Conservation (phyloP, 2,329 filamentous ascomycete genomes). For the Claviceps sp. region DNA sequence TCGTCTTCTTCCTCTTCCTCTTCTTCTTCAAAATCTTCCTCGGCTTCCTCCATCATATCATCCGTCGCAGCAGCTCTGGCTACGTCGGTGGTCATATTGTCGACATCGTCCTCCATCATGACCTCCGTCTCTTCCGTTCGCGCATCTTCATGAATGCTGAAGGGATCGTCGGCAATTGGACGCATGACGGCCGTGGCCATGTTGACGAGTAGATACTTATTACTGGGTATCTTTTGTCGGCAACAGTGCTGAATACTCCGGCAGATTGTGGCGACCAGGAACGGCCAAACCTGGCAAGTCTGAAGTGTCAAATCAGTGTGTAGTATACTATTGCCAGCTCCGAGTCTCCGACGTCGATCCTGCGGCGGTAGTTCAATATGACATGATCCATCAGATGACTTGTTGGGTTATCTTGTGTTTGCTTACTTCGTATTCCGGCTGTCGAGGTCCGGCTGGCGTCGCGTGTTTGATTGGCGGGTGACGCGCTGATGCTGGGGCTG, state of each 20-base stretch:
- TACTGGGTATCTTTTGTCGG: neutral
- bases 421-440: neutral
- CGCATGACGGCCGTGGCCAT: conserved; percentile 4
- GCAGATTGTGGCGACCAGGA: too few relatives aligned
- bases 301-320: neutral
- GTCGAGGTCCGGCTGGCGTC: neutral
- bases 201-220: neutral
- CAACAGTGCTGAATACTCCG: neutral
- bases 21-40: conserved; percentile 16
- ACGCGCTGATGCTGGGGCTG: conserved; percentile 3
- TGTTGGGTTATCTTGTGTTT: neutral
- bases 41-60: conserved; percentile 15
- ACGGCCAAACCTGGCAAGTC: neutral
- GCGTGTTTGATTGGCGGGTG: neutral
- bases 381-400: neutral
- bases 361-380: neutral
- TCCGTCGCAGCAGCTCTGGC: conserved; percentile 11
- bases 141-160: conserved; percentile 37
- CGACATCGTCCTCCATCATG: conserved; percentile 29
- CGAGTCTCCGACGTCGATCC: neutral
- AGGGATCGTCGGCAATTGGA: conserved; percentile 20
- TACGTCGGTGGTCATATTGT: conserved; percentile 17
- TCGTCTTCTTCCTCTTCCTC: conserved; percentile 23
- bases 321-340: neutral
- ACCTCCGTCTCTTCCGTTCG: conserved; percentile 37